phyloP scores from a whole-genome alignment of 2,329 filamentous ascomycete genomes.

The Mycocentrospora acerina region DNA sequence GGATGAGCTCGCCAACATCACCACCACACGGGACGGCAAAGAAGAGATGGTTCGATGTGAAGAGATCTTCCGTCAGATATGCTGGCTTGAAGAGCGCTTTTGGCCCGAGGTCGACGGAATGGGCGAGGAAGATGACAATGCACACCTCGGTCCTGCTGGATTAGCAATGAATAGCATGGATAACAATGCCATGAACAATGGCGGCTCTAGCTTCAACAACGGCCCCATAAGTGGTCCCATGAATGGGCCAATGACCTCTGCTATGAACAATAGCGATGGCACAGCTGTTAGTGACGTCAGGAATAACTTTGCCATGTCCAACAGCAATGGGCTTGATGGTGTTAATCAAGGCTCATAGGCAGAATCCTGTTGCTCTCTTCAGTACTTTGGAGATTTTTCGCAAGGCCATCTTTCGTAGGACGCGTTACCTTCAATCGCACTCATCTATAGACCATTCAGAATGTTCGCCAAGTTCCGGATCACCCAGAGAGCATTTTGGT shows the following conservation, averaged over 20 bases:
- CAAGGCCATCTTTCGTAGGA: too few relatives aligned
- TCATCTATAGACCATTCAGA: too few relatives aligned
- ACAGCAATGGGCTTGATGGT: constrained; percentile 17
- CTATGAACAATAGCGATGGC: constrained; percentile 17
- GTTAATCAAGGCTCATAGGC: constrained; percentile 15
- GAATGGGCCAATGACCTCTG: constrained; percentile 6
- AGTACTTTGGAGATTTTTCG: too few relatives aligned
- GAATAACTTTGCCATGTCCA: constrained; percentile 20
- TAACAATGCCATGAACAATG: constrained; percentile 15
- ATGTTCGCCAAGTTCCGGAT: too few relatives aligned
- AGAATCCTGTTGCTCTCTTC: too few relatives aligned
- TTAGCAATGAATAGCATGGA: constrained; percentile 20
- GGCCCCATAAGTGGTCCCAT: constrained; percentile 10
- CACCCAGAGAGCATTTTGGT: too few relatives aligned
- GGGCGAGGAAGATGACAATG: constrained; percentile 47
- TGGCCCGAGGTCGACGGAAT: constrained; percentile 54
- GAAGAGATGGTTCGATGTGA: constrained; percentile 52
- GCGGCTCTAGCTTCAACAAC: constrained; percentile 3
- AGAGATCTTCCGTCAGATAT: constrained; percentile 50
- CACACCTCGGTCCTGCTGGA: constrained; percentile 19
- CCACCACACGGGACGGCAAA: constrained; percentile 49
- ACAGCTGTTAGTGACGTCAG: constrained; percentile 23
- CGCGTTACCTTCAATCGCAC: too few relatives aligned
- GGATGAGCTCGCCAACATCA: constrained; percentile 52
- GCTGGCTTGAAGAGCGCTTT: constrained; percentile 51